Evolutionary conservation across 768 basidiomycete species (phyloP).

Genomic region (Coprinopsis cinerea): DNA sequence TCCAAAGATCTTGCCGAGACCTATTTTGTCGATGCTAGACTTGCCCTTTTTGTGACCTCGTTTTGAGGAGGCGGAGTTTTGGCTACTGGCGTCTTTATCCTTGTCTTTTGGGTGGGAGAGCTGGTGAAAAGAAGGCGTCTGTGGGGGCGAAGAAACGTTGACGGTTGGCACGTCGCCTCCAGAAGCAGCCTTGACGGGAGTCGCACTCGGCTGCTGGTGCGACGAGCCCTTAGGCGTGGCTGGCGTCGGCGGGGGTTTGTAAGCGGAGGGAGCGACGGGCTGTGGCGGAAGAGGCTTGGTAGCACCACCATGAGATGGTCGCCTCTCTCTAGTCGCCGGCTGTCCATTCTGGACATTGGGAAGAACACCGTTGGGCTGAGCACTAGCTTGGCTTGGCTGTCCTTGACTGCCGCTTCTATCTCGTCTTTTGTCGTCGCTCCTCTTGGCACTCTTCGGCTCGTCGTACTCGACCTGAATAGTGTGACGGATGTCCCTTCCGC

Average conservation of each 20-base stretch:
- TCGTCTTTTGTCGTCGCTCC: constrained; percentile 26
- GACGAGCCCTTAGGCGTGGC: constrained; percentile 7
- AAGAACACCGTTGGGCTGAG: background rate
- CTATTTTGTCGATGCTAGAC: constrained; percentile 71
- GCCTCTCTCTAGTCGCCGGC: constrained; percentile 23
- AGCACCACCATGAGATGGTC: constrained; percentile 23
- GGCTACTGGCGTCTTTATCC: constrained; percentile 27
- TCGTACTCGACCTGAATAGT: constrained; percentile 98
- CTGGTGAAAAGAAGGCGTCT: constrained; percentile 5
- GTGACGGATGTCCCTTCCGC: constrained; percentile 55
- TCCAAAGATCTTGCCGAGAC: constrained; percentile 70
- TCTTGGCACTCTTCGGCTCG: constrained; percentile 36
- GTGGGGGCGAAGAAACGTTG: constrained; percentile 33
- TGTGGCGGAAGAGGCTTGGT: constrained; percentile 31
- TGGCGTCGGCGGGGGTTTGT: constrained; percentile 10
- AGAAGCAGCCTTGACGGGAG: background rate
- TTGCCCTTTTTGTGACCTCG: constrained; percentile 58
- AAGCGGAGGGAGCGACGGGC: background rate
- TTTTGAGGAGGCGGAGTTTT: constrained; percentile 24
- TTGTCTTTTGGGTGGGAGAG: constrained; percentile 12
- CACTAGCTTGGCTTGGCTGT: constrained; percentile 7
- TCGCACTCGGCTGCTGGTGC: background rate
- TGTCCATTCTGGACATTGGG: background rate
- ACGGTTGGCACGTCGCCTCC: constrained; percentile 16
- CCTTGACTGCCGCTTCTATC: constrained; percentile 23